Evolutionary conservation across 768 basidiomycete genomes (phyloP), one percentile per base, ranked within the genome.

Genomic region (Asterophora lycoperdoides): DNA sequence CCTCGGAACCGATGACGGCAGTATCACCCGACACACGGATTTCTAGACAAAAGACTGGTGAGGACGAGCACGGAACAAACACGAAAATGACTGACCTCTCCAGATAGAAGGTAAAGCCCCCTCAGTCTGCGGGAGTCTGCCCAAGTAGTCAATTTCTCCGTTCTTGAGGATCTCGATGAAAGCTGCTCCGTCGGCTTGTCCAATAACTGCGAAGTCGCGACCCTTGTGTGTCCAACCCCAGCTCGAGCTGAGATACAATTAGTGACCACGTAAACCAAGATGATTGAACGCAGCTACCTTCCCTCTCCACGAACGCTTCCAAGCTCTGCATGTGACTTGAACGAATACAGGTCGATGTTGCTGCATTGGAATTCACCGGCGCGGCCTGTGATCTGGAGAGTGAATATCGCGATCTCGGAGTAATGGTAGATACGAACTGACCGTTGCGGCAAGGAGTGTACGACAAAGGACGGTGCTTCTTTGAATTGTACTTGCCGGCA

Each of bases 1-100:
- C 63, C 38, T 64, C 63, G 19, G 56, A 58, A 29, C 63, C 63
- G 29, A 64, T 60, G 41, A 58, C 54, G 2, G 58, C 58, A 35
- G 53, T 54, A 43, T 60, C 49, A 14, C 58, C 53, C 29, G 59
- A 52, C 19, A 60, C 59, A n/a, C 62, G 61, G 35, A 66, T 60
- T 30, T 65, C 48, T 49, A 28, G 9, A n/a, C 6, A 19, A 9
- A 13, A 19, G 13, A 17, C 6, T 15, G 32, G 11, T 48, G 20
- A 35, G 30, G 10, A 40, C 13, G 10, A 20, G 26, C 4, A 11
- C 40, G 11, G 20, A 34, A 17, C 13, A 4, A n/a, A 0, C 1
- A 8, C 14, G 30, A 18, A 29, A 37, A 13, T 8, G n/a, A 8
- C 33, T 10, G 8, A 49, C 48, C 65, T 45, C 61, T 45, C 60